A percentile compares a stretch with the other conserved stretches of the same genome.
These are phyloP conservation scores for Flaveria trinervia DNA, from an alignment of 129 eudicot genomes.

Conservation along the genomic window DNA sequence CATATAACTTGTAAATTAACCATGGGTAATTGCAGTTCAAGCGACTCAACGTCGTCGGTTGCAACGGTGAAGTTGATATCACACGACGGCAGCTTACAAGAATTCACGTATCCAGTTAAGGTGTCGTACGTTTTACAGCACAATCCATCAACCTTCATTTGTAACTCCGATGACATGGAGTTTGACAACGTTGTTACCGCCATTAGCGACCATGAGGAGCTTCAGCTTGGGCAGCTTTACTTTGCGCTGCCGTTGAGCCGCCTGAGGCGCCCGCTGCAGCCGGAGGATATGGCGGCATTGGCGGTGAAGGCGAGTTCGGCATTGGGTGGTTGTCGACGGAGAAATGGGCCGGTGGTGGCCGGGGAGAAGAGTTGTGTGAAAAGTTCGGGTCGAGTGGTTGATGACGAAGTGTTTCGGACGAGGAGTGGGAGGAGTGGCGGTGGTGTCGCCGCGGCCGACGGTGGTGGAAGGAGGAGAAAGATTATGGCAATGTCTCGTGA, in stretches of 20 bases:
- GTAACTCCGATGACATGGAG: constrained; percentile 95
- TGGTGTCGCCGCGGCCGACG: constrained; percentile 1
- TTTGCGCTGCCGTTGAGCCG: constrained; percentile 74
- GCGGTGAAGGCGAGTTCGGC: constrained; percentile 95
- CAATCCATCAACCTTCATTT: constrained; percentile 65
- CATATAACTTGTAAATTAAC: background rate
- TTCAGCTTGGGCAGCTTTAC: constrained; percentile 74
- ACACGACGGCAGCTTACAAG: constrained; percentile 75
- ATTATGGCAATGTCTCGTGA: constrained; percentile 53
- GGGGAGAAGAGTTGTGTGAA: constrained; percentile 34
- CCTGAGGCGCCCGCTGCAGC: constrained; percentile 51
- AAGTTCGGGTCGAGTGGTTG: constrained; percentile 52
- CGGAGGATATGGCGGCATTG: constrained; percentile 98
- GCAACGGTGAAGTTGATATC: constrained; percentile 70
- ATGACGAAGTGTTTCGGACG: constrained; percentile 29
- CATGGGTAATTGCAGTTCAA: constrained; percentile 86
- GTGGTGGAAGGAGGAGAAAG: constrained; percentile 45
- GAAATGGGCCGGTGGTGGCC: constrained; percentile 18
- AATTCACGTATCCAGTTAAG: constrained; percentile 74
- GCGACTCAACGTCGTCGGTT: constrained; percentile 55
- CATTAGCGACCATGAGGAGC: constrained; percentile 58
- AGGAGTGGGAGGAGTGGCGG: constrained; percentile 32
- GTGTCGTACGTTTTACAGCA: constrained; percentile 62
- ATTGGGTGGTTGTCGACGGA: constrained; percentile 61
- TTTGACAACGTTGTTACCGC: constrained; percentile 73